Conservation (phyloP, 805 yeast genomes). For the Maudiozyma serrabonitensis region DNA sequence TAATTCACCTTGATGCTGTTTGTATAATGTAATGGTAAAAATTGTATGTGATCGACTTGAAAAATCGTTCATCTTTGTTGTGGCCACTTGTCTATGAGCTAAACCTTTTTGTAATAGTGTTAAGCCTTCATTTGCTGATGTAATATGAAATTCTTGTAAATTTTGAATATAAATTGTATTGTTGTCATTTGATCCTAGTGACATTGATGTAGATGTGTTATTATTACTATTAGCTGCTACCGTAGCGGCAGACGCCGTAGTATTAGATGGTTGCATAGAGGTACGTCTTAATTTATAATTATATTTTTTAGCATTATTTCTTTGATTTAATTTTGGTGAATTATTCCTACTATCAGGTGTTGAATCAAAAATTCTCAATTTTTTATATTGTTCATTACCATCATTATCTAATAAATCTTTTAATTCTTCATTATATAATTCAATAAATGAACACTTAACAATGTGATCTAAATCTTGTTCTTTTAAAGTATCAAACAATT, state of each 20-base stretch:
- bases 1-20: conserved; percentile 38
- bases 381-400: conserved; percentile 27
- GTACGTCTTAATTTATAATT: conserved; percentile 9
- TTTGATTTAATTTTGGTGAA: conserved; percentile 15
- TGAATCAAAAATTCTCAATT: conserved; percentile 44
- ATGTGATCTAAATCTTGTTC: conserved; percentile 40
- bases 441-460: conserved; percentile 73
- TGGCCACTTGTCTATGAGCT: conserved; percentile 51
- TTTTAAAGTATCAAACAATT: conserved; percentile 45
- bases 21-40: conserved; percentile 53
- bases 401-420: conserved; percentile 48
- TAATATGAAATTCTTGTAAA: conserved; percentile 50
- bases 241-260: background rate
- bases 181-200: background rate
- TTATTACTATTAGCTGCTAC: too few species aligned
- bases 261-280: background rate
- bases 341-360: conserved; percentile 6
- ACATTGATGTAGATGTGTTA: too few species aligned
- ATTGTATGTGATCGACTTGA: conserved; percentile 74
- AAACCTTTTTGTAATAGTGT: conserved; percentile 47
- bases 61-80: conserved; percentile 63
- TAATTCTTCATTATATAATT: conserved; percentile 79
- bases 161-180: conserved; percentile 46
- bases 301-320: background rate
- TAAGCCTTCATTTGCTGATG: conserved; percentile 48